Conservation (phyloP, 306 rosid species). For the Astragalus membranaceus region DNA sequence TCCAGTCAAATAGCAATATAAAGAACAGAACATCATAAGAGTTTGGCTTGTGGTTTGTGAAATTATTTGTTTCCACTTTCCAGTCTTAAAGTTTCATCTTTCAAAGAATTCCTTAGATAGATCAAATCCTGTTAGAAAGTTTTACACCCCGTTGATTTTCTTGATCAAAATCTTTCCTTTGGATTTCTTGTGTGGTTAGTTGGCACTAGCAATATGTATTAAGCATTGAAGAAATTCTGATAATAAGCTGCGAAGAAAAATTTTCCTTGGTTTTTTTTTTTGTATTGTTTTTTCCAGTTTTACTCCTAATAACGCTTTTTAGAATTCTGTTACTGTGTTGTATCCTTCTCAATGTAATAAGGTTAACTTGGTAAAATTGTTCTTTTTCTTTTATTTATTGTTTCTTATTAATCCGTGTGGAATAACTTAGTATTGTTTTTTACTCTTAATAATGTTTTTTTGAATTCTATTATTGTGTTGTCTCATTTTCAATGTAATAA, state of each 20-base stretch:
- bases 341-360: too few relatives aligned
- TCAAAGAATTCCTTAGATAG: not conserved
- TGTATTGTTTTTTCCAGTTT: not conserved
- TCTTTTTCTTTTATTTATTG: too few relatives aligned
- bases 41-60: not conserved
- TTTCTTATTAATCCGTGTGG: too few relatives aligned
- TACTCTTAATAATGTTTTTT: too few relatives aligned
- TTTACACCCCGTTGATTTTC: not conserved
- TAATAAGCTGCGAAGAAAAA: too few relatives aligned
- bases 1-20: not conserved
- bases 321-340: not conserved
- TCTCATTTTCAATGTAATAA: too few relatives aligned
- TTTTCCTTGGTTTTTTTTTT: not conserved
- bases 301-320: not conserved
- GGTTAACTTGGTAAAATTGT: too few relatives aligned
- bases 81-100: not conserved
- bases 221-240: not conserved
- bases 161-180: not conserved
- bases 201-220: not conserved
- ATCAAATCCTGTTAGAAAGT: not conserved
- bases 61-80: too few relatives aligned
- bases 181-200: conserved; percentile 8
- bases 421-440: too few relatives aligned
- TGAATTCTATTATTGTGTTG: too few relatives aligned
- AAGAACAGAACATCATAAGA: not conserved